Evolutionary conservation across 345 rosid genomes (phyloP).

Genomic region (Lumnitzera littorea): DNA sequence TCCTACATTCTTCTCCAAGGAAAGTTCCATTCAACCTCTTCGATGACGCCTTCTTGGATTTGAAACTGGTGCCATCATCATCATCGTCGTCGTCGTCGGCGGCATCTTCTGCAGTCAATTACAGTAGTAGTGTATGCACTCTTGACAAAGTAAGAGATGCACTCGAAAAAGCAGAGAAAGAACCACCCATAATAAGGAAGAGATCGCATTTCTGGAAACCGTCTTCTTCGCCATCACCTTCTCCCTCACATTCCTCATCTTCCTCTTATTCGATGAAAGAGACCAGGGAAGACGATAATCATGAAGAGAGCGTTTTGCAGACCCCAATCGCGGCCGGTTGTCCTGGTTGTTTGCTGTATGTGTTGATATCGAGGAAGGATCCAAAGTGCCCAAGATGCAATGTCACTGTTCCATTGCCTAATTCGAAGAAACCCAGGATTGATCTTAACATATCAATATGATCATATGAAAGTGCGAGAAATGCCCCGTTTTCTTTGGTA

Average conservation of each 20-base stretch:
- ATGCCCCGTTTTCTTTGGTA: no score
- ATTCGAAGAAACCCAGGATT: slow-evolving; percentile 31
- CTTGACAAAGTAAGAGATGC: slow-evolving; percentile 83
- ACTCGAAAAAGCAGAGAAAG: slow-evolving; percentile 56
- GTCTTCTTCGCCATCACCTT: slow-evolving; percentile 14
- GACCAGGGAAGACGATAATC: slow-evolving; percentile 17
- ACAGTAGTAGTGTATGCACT: slow-evolving; percentile 79
- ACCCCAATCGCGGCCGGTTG: slow-evolving; percentile 68
- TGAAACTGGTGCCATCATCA: slow-evolving; percentile 24
- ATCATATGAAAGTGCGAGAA: not conserved
- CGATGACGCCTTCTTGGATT: slow-evolving; percentile 41
- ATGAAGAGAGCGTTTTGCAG: slow-evolving; percentile 8
- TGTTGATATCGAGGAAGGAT: slow-evolving; percentile 44
- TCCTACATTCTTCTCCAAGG: slow-evolving; percentile 35
- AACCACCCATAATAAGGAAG: slow-evolving; percentile 23
- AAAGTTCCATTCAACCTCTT: slow-evolving; percentile 21
- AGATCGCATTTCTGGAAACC: slow-evolving; percentile 32
- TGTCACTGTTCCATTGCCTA: slow-evolving; percentile 24
- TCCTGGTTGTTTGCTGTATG: slow-evolving; percentile 78
- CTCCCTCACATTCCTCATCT: slow-evolving; percentile 32
- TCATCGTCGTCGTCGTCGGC: not conserved
- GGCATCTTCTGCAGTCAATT: slow-evolving; percentile 16
- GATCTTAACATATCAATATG: slow-evolving; percentile 43
- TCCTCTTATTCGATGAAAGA: slow-evolving; percentile 32
- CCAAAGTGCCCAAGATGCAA: slow-evolving; percentile 67